Evolutionary conservation across 1,139 yeast genomes (phyloP), one percentile per base, ranked within the genome.

Genomic region (Diutina scorzettiae): DNA sequence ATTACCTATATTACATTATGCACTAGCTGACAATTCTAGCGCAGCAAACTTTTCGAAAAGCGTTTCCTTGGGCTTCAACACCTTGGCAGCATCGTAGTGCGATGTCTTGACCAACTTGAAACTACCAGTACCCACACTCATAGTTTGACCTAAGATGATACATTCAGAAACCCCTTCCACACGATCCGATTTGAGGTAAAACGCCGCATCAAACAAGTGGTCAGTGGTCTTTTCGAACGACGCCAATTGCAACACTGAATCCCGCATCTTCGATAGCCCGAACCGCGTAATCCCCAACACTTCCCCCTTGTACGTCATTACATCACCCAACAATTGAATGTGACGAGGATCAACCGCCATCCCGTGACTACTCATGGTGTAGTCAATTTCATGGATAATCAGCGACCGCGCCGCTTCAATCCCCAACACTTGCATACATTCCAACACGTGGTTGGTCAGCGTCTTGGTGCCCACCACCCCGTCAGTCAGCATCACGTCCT

Each of bases 301-400:
- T 58, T 93, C 98, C 46, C 99, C 99, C 65, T 91, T 93, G 61
- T 86, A 93, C 0, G 97, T 86, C 99, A 93, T 93, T 45, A 93
- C 98, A 60, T 93, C 99, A 49, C 98, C 98, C 49, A 93, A 67
- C 43, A 93, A 68, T 65, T 91, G 98, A 59, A 93, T 87, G 64
- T 93, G 99, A 70, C 99, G 95, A 48, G 98, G 98, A 69, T 93
- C 99, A 45, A 93, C 97, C 60, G 95, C 85, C 98, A 93, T 93
- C 63, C 98, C 98, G 70, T 93, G 98, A 62, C 87, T 86, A 61
- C 95, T 81, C 99, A 93, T 93, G 44, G 98, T 93, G 56, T 89
- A 87, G 59, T 86, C 95, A 59, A 93, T 91, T 67, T 93, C 98
- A 49, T 80, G 80, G 56, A 91, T 83, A 58, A 93, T 93, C 51